phyloP scores from a whole-genome alignment of 306 rosid species.

The Fragaria vesca region DNA sequence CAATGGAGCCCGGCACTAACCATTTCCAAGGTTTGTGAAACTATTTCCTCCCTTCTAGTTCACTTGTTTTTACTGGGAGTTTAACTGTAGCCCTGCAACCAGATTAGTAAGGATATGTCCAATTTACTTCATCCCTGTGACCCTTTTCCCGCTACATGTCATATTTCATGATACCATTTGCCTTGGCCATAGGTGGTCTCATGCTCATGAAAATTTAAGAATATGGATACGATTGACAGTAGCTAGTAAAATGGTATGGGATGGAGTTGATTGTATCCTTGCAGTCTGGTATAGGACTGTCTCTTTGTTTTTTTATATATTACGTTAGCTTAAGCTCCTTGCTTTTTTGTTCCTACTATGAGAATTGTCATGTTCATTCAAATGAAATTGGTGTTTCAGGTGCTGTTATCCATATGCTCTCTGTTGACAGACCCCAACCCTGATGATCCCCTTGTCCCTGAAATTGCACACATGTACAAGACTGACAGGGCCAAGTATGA shows the following conservation, averaged over 20 bases:
- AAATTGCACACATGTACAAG: slow-evolving; percentile 95
- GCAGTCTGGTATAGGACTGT: neutral
- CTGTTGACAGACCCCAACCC: slow-evolving; percentile 88
- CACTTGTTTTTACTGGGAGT: neutral
- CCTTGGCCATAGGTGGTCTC: neutral
- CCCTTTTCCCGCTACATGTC: neutral
- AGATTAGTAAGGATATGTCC: neutral
- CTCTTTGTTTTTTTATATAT: neutral
- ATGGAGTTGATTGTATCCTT: neutral
- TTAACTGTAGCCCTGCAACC: neutral
- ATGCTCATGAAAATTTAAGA: neutral
- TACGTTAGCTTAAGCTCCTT: neutral
- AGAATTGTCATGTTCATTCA: neutral
- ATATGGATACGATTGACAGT: neutral
- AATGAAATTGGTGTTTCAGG: slow-evolving; percentile 44
- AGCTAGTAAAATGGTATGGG: neutral
- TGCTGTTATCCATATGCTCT: slow-evolving; percentile 80
- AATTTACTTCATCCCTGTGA: neutral
- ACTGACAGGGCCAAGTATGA: slow-evolving; percentile 75
- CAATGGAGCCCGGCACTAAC: slow-evolving; percentile 93
- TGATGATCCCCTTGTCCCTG: slow-evolving; percentile 85
- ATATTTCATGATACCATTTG: neutral
- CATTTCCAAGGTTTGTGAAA: slow-evolving; percentile 68
- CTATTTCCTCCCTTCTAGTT: neutral
- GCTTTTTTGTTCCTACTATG: neutral